phyloP scores from a whole-genome alignment of 2,329 filamentous ascomycete genomes.

The Trichoderma harzianum region DNA sequence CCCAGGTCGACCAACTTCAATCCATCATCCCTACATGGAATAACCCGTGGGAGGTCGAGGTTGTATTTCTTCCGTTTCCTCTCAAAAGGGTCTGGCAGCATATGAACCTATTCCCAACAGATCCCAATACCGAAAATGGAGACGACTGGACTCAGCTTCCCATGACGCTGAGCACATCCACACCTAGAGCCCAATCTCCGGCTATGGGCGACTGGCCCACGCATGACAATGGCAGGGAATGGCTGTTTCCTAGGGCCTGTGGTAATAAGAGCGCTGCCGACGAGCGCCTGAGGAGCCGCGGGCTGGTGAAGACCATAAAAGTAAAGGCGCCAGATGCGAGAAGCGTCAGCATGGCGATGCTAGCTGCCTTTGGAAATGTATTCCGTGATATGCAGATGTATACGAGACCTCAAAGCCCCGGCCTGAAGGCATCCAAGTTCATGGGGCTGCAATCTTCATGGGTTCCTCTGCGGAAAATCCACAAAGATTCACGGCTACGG shows the following conservation, averaged over 20 bases:
- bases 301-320: slow-evolving; percentile 62
- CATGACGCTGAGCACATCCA: slow-evolving; percentile 44
- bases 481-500: slow-evolving; percentile 68
- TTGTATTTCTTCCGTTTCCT: slow-evolving; percentile 70
- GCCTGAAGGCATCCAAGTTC: slow-evolving; percentile 40
- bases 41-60: slow-evolving; percentile 70
- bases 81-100: slow-evolving; percentile 55
- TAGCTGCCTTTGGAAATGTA: slow-evolving; percentile 58
- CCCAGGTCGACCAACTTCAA: slow-evolving; percentile 55
- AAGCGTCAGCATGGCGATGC: slow-evolving; percentile 63
- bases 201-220: slow-evolving; percentile 45
- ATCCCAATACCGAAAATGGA: slow-evolving; percentile 31
- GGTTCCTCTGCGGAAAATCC: slow-evolving; percentile 73
- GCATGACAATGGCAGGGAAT: slow-evolving; percentile 49
- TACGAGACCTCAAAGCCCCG: slow-evolving; percentile 28
- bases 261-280: slow-evolving; percentile 60
- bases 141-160: slow-evolving; percentile 57
- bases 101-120: slow-evolving; percentile 45
- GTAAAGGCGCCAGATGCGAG: slow-evolving; percentile 62
- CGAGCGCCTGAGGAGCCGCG: slow-evolving; percentile 70
- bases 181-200: slow-evolving; percentile 47
- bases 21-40: slow-evolving; percentile 57
- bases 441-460: slow-evolving; percentile 64
- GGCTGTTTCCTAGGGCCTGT: slow-evolving; percentile 68
- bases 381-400: slow-evolving; percentile 44